Percentiles rank a stretch among this genome's conserved stretches.
Evolutionary conservation across 345 rosid genomes (phyloP).

Genomic region (Passiflora organensis): DNA sequence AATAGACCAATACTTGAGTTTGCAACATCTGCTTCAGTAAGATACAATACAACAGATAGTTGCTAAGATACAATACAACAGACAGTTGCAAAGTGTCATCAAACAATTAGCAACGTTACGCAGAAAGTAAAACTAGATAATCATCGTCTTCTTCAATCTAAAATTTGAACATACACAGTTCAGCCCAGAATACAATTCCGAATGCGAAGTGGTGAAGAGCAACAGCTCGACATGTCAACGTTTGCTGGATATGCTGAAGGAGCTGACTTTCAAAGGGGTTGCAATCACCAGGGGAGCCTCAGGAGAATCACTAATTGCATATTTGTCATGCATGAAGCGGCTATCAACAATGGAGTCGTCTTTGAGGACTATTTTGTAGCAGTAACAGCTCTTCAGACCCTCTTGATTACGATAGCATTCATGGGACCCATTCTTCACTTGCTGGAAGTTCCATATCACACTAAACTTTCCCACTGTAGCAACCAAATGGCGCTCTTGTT

Average conservation of each 20-base stretch:
- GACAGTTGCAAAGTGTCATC: too few relatives aligned
- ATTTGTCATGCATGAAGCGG: conserved; percentile 97
- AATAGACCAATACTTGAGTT: too few relatives aligned
- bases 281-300: conserved; percentile 99
- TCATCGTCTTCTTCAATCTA: too few relatives aligned
- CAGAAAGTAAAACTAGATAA: too few relatives aligned
- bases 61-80: too few relatives aligned
- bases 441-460: conserved; percentile 84
- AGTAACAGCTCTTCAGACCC: conserved; percentile 81
- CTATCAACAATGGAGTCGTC: conserved; percentile 93
- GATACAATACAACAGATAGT: too few relatives aligned
- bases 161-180: too few relatives aligned
- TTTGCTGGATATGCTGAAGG: conserved; percentile 89
- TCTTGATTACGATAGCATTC: conserved; percentile 74
- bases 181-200: too few relatives aligned
- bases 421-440: conserved; percentile 67
- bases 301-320: conserved; percentile 81
- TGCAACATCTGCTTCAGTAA: too few relatives aligned
- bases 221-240: conserved; percentile 31
- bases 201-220: conserved; percentile 7
- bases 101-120: too few relatives aligned
- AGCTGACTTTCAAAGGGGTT: conserved; percentile 91
- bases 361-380: conserved; percentile 82
- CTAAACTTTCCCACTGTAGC: conserved; percentile 98
- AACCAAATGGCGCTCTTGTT: conserved; percentile 77